Evolutionary conservation across 257 asterid species (phyloP), one percentile per base, ranked within the genome.

Genomic region (Solanum peruvianum): DNA sequence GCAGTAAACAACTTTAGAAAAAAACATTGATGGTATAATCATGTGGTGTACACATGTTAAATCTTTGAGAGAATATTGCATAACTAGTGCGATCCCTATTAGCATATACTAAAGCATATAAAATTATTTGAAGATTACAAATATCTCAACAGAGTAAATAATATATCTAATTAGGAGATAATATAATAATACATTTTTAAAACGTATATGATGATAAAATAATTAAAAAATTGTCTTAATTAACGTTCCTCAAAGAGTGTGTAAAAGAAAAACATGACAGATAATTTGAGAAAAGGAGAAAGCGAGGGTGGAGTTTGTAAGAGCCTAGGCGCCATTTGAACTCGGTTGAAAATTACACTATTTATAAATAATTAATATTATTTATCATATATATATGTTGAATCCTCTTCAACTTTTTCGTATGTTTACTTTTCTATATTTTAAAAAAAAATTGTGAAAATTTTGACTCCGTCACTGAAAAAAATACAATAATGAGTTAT

Each of bases 401-500:
- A 23, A 60, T 0, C 0, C 0, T 23, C 6, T 60, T 9, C 7
- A 9, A 60, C 0, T 60, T 60, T 13, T 60, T 21, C 13, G 27
- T 23, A 23, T 60, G 16, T 0, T 62, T n/a, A 62, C 7, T 62
- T 23, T 7, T 62, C 11, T 4, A 10, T 2, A n/a, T 23, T 23
- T 62, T 62, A 2, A 4, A 62, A 9, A 29, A 29, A 29, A 29
- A 29, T 31, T 31, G 33, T 2, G 3, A 31, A 31, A 2, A 2
- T 31, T 31, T 31, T n/a, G 31, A 62, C 7, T 62, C 31, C 0
- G 0, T 0, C 31, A 23, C 12, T 0, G 0, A 8, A 6, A 2
- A 3, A 21, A 21, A 0, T 60, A 21, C 3, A 1, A 1, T 67
- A 67, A 27, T 25, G 7, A 69, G 76, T 3, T 41, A 69, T 60